A percentile compares a stretch with the other conserved stretches of the same genome.
Conservation (phyloP, 306 rosid genomes). For the Sphenostylis stenocarpa region DNA sequence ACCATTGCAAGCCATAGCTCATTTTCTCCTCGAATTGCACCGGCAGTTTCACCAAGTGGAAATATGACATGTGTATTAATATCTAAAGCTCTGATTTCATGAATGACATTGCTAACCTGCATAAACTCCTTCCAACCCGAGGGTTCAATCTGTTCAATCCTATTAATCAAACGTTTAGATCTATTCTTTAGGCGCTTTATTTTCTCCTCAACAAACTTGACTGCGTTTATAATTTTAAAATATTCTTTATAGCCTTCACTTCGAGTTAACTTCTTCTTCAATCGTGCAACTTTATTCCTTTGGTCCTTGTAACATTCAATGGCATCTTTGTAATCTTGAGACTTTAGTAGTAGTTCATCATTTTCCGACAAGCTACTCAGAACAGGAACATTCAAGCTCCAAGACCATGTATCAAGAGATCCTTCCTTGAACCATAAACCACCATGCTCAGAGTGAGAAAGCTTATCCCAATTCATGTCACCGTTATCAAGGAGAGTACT, state of each 20-base stretch:
- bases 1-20: conserved; percentile 98
- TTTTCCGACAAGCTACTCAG: conserved; percentile 82
- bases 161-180: conserved; percentile 68
- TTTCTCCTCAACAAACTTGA: conserved; percentile 71
- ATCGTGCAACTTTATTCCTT: conserved; percentile 84
- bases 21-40: conserved; percentile 93
- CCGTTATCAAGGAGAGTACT: conserved; percentile 72
- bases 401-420: conserved; percentile 94
- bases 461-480: conserved; percentile 90
- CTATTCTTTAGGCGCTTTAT: conserved; percentile 74
- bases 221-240: conserved; percentile 63
- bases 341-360: conserved; percentile 70
- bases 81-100: conserved; percentile 78
- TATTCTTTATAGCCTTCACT: conserved; percentile 83
- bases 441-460: conserved; percentile 74
- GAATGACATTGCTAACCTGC: conserved; percentile 93
- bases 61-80: conserved; percentile 66
- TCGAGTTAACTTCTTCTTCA: conserved; percentile 82
- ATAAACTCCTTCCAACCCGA: conserved; percentile 99
- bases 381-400: conserved; percentile 97
- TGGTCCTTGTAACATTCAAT: conserved; percentile 73
- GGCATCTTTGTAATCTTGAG: conserved; percentile 53
- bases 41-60: conserved; percentile 94
- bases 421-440: conserved; percentile 86
- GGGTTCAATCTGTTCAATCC: conserved; percentile 93